Percentiles rank a stretch among this genome's conserved stretches.
Evolutionary conservation across 73 alveolate genomes (phyloP).

Genomic region (Uronychia setigera): DNA sequence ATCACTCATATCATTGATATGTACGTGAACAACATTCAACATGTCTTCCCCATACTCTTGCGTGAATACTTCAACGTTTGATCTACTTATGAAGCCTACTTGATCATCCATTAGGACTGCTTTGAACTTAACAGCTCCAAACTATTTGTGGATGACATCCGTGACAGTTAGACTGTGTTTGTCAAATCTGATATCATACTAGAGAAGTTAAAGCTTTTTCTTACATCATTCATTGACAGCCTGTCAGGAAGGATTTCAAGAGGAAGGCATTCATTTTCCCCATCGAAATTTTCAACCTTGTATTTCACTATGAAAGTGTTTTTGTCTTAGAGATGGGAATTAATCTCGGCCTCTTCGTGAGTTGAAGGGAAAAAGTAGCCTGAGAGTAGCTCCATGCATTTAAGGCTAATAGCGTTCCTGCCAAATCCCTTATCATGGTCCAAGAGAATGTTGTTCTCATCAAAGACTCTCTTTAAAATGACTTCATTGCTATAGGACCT

Average conservation of each 20-base stretch:
- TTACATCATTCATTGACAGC: constrained; percentile 30
- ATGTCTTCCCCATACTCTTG: constrained; percentile 28
- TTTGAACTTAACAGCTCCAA: constrained; percentile 52
- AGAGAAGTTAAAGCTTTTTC: background rate
- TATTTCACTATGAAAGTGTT: constrained; percentile 46
- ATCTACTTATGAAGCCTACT: constrained; percentile 48
- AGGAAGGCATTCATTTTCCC: constrained; percentile 64
- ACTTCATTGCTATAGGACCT: constrained; percentile 33
- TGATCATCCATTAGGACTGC: constrained; percentile 43
- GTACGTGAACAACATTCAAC: constrained; percentile 62
- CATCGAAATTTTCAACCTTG: constrained; percentile 46
- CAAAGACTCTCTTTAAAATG: constrained; percentile 35
- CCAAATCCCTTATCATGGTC: constrained; percentile 10
- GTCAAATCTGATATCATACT: constrained; percentile 58
- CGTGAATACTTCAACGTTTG: constrained; percentile 53
- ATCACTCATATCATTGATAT: constrained; percentile 73
- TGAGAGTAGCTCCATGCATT: background rate
- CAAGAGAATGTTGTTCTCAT: constrained; percentile 27
- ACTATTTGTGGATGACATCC: constrained; percentile 35
- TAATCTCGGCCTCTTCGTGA: constrained; percentile 14
- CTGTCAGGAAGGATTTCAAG: constrained; percentile 51
- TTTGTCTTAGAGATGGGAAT: constrained; percentile 12
- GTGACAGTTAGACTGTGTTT: constrained; percentile 30
- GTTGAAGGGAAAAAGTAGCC: background rate
- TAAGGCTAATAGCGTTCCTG: background rate